These are phyloP conservation scores for Kwoniella sp. DNA, from an alignment of 768 basidiomycete species.

Conservation along the genomic window DNA sequence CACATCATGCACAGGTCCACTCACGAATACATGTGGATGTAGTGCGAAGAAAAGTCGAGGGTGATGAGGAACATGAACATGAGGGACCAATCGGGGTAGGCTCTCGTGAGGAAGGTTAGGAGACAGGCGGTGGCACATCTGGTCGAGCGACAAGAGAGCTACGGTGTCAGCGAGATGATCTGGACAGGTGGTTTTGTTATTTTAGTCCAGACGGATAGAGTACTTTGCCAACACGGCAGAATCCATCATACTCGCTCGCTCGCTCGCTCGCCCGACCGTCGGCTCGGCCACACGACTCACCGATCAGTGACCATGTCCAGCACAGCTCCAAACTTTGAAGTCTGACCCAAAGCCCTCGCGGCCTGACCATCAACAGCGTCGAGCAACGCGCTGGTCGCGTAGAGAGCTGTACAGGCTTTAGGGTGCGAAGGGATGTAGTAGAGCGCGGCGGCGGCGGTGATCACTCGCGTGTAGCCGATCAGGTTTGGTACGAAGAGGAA, in stretches of 20 bases:
- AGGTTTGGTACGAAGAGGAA: conserved; percentile 97
- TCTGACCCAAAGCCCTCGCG: conserved; percentile 82
- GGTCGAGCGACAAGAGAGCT: conserved; percentile 3
- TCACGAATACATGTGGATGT: conserved; percentile 99
- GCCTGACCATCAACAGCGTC: conserved; percentile 95
- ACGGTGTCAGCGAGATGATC: not conserved
- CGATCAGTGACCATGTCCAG: conserved; percentile 99
- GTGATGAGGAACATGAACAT: conserved; percentile 93
- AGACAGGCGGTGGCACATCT: conserved; percentile 96
- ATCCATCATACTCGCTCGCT: no score
- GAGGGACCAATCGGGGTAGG: conserved; percentile 81
- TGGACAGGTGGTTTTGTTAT: no score
- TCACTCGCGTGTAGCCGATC: conserved; percentile 85
- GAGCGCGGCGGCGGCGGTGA: conserved; percentile 84
- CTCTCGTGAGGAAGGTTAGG: conserved; percentile 87
- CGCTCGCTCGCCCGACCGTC: no score
- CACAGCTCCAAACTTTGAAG: conserved; percentile 95
- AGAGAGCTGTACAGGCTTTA: conserved; percentile 84
- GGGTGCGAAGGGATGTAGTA: conserved; percentile 95
- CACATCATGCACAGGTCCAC: conserved; percentile 29
- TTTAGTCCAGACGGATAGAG: no score
- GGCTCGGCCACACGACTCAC: no score
- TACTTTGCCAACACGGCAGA: no score
- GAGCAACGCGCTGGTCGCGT: conserved; percentile 85
- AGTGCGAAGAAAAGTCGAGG: conserved; percentile 95